Evolutionary conservation across 129 eudicot species (phyloP).

Genomic region (sunflower (Helianthus annuus)): HanXRQr2.0-SUNRISE NC_035442.2:119021797-119022296

Average conservation of each 20-base stretch:
- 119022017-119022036: background rate
- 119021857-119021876: background rate
- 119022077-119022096: no score
- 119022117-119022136: no score
- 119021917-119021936: background rate
- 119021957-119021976: background rate
- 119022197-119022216: no score
- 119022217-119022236: no score
- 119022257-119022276: no score
- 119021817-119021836: background rate
- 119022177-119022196: no score
- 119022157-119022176: no score
- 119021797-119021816: background rate
- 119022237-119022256: no score
- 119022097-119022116: no score
- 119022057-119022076: no score
- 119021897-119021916: background rate
- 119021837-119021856: background rate
- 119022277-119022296: no score
- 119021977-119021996: constrained; percentile 4
- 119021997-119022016: background rate
- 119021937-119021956: background rate
- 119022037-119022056: background rate
- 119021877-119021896: background rate
- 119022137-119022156: no score